Evolutionary conservation across 257 asterid species (phyloP).

Genomic region (Asclepias syriaca): DNA sequence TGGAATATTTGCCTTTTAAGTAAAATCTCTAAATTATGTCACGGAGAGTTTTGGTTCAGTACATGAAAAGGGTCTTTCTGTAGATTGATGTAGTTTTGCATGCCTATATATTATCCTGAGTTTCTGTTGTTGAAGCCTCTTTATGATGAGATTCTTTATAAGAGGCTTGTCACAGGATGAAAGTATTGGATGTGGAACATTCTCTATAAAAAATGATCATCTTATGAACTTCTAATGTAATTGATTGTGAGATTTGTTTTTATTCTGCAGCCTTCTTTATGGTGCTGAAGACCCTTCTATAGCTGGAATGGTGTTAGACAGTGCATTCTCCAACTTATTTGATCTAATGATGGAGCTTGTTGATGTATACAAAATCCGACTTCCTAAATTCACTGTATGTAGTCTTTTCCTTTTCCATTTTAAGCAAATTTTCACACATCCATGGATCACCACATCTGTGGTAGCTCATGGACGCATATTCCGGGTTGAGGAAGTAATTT

Average conservation of each 20-base stretch:
- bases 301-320: conserved; percentile 98
- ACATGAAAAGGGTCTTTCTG: neutral
- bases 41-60: neutral
- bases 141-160: neutral
- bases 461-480: neutral
- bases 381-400: conserved; percentile 87
- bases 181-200: neutral
- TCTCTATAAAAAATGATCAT: neutral
- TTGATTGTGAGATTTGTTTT: conserved; percentile 7
- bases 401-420: neutral
- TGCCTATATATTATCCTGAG: neutral
- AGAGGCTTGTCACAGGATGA: neutral
- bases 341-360: conserved; percentile 97
- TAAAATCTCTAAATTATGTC: no score
- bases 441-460: neutral
- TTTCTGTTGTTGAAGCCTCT: neutral
- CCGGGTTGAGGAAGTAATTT: neutral
- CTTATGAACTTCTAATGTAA: neutral
- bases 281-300: conserved; percentile 98
- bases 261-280: conserved; percentile 77
- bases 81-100: neutral
- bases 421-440: conserved; percentile 3
- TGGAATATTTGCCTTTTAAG: neutral
- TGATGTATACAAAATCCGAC: conserved; percentile 82
- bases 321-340: conserved; percentile 94